Evolutionary conservation across 257 asterid species (phyloP).

Genomic region (Solanum medicagineum): DNA sequence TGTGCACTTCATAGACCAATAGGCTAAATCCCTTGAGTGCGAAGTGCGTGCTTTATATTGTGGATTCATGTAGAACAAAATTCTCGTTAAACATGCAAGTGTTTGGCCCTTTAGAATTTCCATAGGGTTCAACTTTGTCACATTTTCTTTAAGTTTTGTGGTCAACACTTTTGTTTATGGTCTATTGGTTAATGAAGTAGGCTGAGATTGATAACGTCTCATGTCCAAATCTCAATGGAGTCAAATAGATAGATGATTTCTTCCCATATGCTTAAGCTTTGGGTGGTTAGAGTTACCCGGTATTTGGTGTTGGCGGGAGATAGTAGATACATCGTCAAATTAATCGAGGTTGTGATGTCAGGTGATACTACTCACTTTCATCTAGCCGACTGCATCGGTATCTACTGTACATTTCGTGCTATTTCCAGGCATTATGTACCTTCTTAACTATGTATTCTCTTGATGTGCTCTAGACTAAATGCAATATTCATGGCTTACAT

Average conservation of each 20-base stretch:
- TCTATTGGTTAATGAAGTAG: background rate
- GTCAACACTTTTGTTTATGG: background rate
- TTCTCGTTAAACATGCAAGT: background rate
- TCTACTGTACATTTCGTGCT: background rate
- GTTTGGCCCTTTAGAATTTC: background rate
- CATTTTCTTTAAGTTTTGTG: background rate
- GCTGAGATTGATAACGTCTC: background rate
- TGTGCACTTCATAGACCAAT: background rate
- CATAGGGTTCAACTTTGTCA: background rate
- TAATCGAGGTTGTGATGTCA: background rate
- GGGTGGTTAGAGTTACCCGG: background rate
- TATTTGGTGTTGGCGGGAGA: background rate
- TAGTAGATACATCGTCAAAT: background rate
- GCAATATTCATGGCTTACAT: background rate
- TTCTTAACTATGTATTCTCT: background rate
- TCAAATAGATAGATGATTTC: background rate
- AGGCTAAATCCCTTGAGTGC: background rate
- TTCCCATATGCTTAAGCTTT: background rate
- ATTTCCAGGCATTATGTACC: background rate
- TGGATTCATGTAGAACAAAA: background rate
- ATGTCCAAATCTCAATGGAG: background rate
- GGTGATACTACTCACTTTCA: background rate
- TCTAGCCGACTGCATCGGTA: background rate
- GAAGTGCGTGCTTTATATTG: background rate
- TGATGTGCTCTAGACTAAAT: background rate